phyloP scores from a whole-genome alignment of 495 filamentous ascomycete species.

The Cryomyces antarcticus region DNA sequence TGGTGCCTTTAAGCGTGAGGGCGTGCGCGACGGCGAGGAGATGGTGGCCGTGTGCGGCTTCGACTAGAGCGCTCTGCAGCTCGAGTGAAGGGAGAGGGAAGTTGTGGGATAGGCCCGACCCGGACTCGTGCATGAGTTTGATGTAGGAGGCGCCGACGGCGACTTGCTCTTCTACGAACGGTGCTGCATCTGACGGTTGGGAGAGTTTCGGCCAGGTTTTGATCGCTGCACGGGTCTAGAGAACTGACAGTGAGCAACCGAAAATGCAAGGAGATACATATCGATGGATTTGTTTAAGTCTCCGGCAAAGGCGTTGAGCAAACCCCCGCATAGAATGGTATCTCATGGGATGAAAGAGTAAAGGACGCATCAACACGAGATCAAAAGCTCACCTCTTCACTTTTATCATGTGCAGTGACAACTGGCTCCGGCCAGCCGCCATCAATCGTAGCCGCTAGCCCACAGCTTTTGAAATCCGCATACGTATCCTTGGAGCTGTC shows the following conservation, averaged over 20 bases:
- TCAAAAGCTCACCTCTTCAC: no score
- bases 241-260: conserved; percentile 16
- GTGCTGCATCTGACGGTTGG: conserved; percentile 8
- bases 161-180: conserved; percentile 11
- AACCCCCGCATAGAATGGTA: no score
- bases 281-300: conserved; percentile 12
- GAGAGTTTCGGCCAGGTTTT: conserved; percentile 17
- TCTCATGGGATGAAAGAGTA: no score
- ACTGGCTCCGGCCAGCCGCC: no score
- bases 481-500: no score
- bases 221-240: conserved; percentile 12
- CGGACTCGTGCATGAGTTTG: conserved; percentile 22
- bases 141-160: conserved; percentile 15
- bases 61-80: conserved; percentile 15
- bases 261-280: conserved; percentile 17
- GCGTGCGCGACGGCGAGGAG: conserved; percentile 16
- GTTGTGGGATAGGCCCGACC: conserved; percentile 1
- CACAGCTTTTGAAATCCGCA: no score
- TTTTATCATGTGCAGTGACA: no score
- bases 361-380: no score
- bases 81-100: conserved; percentile 14
- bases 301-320: no score
- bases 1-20: conserved; percentile 11
- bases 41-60: conserved; percentile 13
- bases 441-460: no score